A percentile compares a stretch with the other conserved stretches of the same genome.
phyloP scores from a whole-genome alignment of 139 green algal species.

The Chlamydomonas eustigma region DNA sequence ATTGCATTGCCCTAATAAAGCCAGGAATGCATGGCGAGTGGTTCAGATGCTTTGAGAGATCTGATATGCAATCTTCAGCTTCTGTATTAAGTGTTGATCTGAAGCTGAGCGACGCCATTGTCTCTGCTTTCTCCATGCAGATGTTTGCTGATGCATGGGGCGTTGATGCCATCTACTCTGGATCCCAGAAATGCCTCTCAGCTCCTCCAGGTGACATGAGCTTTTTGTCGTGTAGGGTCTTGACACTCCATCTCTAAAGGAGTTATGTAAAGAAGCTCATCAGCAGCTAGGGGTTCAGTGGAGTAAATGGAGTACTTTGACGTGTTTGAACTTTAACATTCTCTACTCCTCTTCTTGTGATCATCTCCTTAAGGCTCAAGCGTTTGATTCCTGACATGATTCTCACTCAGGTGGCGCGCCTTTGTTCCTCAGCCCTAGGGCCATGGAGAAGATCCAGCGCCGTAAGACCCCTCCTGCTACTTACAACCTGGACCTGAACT shows the following conservation, averaged over 20 bases:
- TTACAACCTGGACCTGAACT: conserved; percentile 82
- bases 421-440: conserved; percentile 24
- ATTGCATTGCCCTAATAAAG: no score
- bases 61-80: no score
- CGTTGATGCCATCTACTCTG: conserved; percentile 84
- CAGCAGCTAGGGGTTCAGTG: background rate
- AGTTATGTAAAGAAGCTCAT: background rate
- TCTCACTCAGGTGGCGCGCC: background rate
- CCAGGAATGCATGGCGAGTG: no score
- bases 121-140: no score
- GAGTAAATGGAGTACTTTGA: background rate
- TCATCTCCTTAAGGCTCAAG: no score
- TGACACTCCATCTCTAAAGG: no score
- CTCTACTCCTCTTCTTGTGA: no score
- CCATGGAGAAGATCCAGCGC: conserved; percentile 68
- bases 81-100: no score
- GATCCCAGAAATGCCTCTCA: conserved; percentile 85
- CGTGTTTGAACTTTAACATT: no score
- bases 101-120: no score
- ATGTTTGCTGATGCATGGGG: conserved; percentile 61
- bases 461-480: conserved; percentile 68
- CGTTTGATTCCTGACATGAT: background rate
- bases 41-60: no score
- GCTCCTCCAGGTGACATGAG: conserved; percentile 74
- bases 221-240: no score